Evolutionary conservation across 2,329 filamentous ascomycete genomes (phyloP), one percentile per base, ranked within the genome.

Genomic region (Sarocladiaceae sp.): DNA sequence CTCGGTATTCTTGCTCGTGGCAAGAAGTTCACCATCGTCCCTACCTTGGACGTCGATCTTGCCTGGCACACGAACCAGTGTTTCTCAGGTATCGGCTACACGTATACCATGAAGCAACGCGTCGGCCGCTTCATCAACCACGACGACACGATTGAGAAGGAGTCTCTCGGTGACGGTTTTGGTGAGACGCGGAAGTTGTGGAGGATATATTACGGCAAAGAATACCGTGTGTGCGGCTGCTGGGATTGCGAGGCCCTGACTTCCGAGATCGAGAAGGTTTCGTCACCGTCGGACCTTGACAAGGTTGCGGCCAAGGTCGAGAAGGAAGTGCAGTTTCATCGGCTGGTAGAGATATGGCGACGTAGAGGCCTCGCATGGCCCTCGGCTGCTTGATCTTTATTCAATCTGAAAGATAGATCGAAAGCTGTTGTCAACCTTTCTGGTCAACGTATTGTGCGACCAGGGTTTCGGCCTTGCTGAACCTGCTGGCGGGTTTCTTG

Each of bases 31-130:
- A 60, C 57, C 12, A 47, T 65, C 3, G 66, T 69, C 2, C 67
- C 68, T 0, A 68, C 66, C 0, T 50, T 67, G 4, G 66, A 69
- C 46, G 60, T 70, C 15, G 67, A 70, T 47, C 53, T 70, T 0
- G 59, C 59, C 1, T 70, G 67, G 68, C 65, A 69, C 39, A 70
- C 68, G 0, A 65, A 70, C 42, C 66, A 68, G 44, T 61, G 60
- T 37, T 58, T 56, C 1, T 54, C 62, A 0, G 46, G 20, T 2
- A 12, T 45, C 18, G 26, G 26, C 2, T 69, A 69, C 45, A 47
- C 46, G 1, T 27, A 45, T 18, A 48, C 44, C 1, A 51, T 51
- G 34, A 51, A 52, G 31, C 33, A 43, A 0, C 11, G 50, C 2
- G 42, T 48, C 0, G 57, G 59, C 0, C 47, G 49, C 3, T 60